A percentile compares a stretch with the other conserved stretches of the same genome.
Evolutionary conservation across 441 rosid species (phyloP).

Genomic region (Erodium trifolium): DNA sequence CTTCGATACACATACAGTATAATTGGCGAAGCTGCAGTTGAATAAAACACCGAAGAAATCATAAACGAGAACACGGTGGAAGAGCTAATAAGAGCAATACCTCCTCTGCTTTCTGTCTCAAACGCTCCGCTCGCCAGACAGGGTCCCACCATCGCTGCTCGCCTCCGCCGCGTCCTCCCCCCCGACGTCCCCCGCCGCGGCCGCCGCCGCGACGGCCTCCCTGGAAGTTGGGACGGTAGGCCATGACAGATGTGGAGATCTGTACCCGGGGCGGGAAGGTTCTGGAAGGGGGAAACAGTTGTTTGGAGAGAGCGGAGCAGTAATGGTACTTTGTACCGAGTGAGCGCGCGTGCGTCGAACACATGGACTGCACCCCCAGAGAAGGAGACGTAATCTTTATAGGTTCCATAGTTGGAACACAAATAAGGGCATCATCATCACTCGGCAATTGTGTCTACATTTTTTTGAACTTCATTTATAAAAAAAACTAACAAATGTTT

Average conservation of each 20-base stretch:
- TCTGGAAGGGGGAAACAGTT: neutral
- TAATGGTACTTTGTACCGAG: neutral
- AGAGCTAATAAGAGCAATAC: constrained; percentile 22
- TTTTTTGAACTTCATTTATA: too few relatives aligned
- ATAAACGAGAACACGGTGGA: too few relatives aligned
- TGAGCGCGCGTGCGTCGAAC: neutral
- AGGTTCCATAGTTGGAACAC: neutral
- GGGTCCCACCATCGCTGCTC: constrained; percentile 99
- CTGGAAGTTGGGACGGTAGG: constrained; percentile 64
- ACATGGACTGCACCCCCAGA: neutral
- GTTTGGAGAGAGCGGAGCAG: neutral
- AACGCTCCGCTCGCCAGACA: constrained; percentile 89
- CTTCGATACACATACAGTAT: too few relatives aligned
- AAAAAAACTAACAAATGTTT: too few relatives aligned
- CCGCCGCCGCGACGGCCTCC: constrained; percentile 65
- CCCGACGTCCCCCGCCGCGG: constrained; percentile 32
- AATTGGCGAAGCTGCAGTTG: too few relatives aligned
- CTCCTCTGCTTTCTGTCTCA: constrained; percentile 69
- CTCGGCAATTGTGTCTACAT: too few relatives aligned
- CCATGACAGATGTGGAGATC: constrained; percentile 39
- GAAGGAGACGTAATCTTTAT: neutral
- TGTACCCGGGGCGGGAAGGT: constrained; percentile 13
- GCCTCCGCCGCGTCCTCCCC: constrained; percentile 44
- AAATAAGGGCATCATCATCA: too few relatives aligned
- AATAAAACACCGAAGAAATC: neutral